These are phyloP conservation scores for Scleroderma bovista DNA, from an alignment of 768 basidiomycete species.

Conservation along the genomic window DNA sequence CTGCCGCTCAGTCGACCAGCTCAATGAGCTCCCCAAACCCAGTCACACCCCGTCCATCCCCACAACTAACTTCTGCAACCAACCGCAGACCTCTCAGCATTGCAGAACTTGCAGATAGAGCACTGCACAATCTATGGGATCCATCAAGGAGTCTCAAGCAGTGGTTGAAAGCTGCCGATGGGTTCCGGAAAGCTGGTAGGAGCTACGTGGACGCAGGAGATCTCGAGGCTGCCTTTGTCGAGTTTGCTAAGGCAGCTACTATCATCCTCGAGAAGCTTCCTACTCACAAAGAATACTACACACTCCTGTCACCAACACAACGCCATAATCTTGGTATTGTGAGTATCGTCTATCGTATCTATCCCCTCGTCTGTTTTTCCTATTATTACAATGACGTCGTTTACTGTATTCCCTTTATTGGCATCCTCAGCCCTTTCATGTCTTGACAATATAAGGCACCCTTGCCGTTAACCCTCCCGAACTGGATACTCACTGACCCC, in stretches of 20 bases:
- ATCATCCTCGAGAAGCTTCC: slow-evolving; percentile 79
- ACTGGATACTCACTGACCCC: slow-evolving; percentile 14
- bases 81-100: slow-evolving; percentile 52
- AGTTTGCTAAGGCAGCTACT: slow-evolving; percentile 68
- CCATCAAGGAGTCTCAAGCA: slow-evolving; percentile 56
- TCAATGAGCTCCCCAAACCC: slow-evolving; percentile 10
- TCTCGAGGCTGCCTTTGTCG: slow-evolving; percentile 66
- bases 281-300: slow-evolving; percentile 58
- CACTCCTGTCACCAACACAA: slow-evolving; percentile 50
- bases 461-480: background rate
- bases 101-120: slow-evolving; percentile 57
- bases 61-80: slow-evolving; percentile 2
- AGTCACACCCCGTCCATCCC: background rate
- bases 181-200: slow-evolving; percentile 51
- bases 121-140: slow-evolving; percentile 53
- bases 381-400: background rate
- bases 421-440: background rate
- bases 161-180: slow-evolving; percentile 62
- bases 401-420: background rate
- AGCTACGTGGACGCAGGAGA: slow-evolving; percentile 44
- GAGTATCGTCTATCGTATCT: slow-evolving; percentile 28
- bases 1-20: background rate
- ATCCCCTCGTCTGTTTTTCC: background rate
- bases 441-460: background rate
- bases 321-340: slow-evolving; percentile 66